Conservation (phyloP, 495 filamentous ascomycete species). For the Sabuloglossum arenarium region DNA sequence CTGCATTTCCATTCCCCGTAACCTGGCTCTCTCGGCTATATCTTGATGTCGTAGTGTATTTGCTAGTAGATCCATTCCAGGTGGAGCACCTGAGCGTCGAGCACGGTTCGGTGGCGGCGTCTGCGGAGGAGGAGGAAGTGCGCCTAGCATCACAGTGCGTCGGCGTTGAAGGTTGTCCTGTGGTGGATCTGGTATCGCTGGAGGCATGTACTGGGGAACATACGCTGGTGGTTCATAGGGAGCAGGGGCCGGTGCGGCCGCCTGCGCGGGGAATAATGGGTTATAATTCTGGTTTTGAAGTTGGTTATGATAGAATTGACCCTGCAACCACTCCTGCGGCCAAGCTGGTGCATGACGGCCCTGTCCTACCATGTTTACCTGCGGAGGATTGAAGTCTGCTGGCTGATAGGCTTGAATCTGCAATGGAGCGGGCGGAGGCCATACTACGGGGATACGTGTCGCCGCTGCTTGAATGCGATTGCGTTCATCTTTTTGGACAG, state of each 20-base stretch:
- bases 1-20: not conserved
- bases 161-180: not conserved
- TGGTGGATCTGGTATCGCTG: not conserved
- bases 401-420: not conserved
- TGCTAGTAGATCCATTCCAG: not conserved
- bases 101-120: not conserved
- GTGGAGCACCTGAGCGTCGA: not conserved
- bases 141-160: not conserved
- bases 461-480: not conserved
- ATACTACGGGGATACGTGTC: not conserved
- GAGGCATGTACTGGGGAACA: not conserved
- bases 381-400: not conserved
- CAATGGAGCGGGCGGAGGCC: not conserved
- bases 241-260: not conserved
- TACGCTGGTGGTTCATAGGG: not conserved
- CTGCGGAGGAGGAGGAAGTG: not conserved
- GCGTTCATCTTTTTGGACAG: conserved; percentile 22
- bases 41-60: not conserved
- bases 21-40: not conserved
- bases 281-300: not conserved
- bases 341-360: not conserved
- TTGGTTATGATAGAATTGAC: not conserved
- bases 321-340: not conserved
- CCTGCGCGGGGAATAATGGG: not conserved
- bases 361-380: not conserved